Percentiles rank a stretch among this genome's conserved stretches.
phyloP scores from a whole-genome alignment of 306 rosid genomes.

The Nissolia schottii region DNA sequence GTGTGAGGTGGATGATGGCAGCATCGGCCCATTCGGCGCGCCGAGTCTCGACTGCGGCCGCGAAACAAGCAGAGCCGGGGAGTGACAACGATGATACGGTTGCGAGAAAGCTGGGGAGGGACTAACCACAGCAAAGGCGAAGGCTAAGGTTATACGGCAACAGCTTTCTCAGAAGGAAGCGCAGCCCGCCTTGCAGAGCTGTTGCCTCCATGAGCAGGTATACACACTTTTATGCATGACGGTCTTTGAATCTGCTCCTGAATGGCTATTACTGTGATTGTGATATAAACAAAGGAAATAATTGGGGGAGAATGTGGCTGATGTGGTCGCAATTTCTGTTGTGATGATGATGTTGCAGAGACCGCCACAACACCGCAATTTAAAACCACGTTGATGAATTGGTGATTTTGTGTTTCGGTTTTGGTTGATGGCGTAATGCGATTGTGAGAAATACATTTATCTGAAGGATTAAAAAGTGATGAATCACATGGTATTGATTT shows the following conservation, averaged over 20 bases:
- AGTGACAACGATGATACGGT: slow-evolving; percentile 35
- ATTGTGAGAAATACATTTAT: too few species aligned
- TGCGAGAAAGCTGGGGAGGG: slow-evolving; percentile 71
- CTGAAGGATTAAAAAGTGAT: too few species aligned
- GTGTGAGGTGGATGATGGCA: slow-evolving; percentile 39
- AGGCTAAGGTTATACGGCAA: slow-evolving; percentile 73
- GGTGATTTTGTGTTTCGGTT: background rate
- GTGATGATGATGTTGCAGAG: background rate
- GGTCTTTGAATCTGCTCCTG: background rate
- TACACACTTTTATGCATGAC: background rate
- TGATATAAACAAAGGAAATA: too few species aligned
- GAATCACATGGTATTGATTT: too few species aligned
- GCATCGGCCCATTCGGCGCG: background rate
- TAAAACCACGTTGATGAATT: background rate
- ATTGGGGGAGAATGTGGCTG: background rate
- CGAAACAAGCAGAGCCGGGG: slow-evolving; percentile 36
- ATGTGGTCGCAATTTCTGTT: background rate
- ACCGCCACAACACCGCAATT: background rate
- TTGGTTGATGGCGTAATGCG: too few species aligned
- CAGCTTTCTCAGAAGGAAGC: slow-evolving; percentile 48
- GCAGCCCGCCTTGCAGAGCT: slow-evolving; percentile 45
- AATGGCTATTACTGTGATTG: background rate
- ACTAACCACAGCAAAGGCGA: slow-evolving; percentile 64
- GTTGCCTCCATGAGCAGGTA: slow-evolving; percentile 90
- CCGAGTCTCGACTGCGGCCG: slow-evolving; percentile 24